A percentile compares a stretch with the other conserved stretches of the same genome.
These are phyloP conservation scores for Naganishia randhawae DNA, from an alignment of 768 basidiomycete genomes.

Conservation along the genomic window DNA sequence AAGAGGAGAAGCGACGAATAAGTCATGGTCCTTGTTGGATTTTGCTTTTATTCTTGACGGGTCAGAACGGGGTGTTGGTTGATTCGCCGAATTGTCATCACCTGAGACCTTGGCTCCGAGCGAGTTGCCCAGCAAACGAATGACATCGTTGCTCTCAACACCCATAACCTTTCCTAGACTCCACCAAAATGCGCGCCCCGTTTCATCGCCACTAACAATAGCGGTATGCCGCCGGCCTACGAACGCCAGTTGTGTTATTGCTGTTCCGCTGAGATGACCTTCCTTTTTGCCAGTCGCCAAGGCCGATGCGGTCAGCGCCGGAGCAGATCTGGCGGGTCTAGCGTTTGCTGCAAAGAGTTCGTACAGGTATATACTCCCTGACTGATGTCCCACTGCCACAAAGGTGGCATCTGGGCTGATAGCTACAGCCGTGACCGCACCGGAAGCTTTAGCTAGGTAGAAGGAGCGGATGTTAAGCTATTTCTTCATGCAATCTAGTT, in stretches of 20 bases:
- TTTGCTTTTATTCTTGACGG: background rate
- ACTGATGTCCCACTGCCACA: conserved; percentile 78
- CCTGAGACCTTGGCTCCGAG: background rate
- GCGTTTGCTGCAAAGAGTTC: conserved; percentile 69
- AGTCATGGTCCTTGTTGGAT: conserved; percentile 52
- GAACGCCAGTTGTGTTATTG: conserved; percentile 73
- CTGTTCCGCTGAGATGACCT: conserved; percentile 68
- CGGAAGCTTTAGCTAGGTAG: conserved; percentile 59
- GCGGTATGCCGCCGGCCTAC: conserved; percentile 89
- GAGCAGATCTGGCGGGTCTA: conserved; percentile 63
- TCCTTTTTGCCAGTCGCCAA: conserved; percentile 72
- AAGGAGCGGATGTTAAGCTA: conserved; percentile 16
- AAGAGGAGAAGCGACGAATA: conserved; percentile 74
- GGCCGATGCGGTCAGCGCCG: conserved; percentile 43
- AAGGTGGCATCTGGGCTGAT: conserved; percentile 92
- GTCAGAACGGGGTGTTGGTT: background rate
- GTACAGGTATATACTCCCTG: conserved; percentile 80
- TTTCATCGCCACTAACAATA: conserved; percentile 81
- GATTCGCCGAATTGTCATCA: background rate
- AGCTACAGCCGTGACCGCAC: conserved; percentile 80
- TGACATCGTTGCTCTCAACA: conserved; percentile 87
- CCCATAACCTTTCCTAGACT: conserved; percentile 89
- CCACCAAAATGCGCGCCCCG: conserved; percentile 90
- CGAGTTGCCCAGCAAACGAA: conserved; percentile 74
- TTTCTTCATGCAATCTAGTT: background rate